phyloP scores from a whole-genome alignment of 148 eudicot genomes.

The Cornus suecica region DNA sequence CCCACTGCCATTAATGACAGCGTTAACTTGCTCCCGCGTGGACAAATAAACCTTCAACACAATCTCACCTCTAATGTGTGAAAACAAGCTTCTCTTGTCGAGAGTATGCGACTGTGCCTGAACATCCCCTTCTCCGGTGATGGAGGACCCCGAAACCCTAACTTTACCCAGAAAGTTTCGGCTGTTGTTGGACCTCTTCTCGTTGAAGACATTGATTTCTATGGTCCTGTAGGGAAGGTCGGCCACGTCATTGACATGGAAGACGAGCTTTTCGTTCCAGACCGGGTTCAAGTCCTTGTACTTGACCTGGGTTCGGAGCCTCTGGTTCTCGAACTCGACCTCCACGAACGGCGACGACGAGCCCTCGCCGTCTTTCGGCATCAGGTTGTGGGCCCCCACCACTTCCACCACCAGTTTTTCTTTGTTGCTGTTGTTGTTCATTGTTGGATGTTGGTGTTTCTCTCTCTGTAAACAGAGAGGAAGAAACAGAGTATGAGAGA shows the following conservation, averaged over 20 bases:
- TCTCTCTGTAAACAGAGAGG: slow-evolving; percentile 4
- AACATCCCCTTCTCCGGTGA: slow-evolving; percentile 59
- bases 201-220: slow-evolving; percentile 74
- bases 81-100: slow-evolving; percentile 76
- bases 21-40: slow-evolving; percentile 42
- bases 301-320: slow-evolving; percentile 62
- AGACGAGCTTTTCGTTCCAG: slow-evolving; percentile 88
- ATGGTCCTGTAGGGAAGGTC: slow-evolving; percentile 71
- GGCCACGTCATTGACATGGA: slow-evolving; percentile 51
- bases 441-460: too few species aligned
- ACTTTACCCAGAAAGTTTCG: slow-evolving; percentile 80
- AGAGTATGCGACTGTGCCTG: slow-evolving; percentile 56
- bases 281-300: slow-evolving; percentile 72
- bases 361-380: slow-evolving; percentile 96
- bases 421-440: slow-evolving; percentile 23
- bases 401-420: slow-evolving; percentile 90
- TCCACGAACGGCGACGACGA: slow-evolving; percentile 90
- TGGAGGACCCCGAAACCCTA: slow-evolving; percentile 59
- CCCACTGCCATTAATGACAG: slow-evolving; percentile 16
- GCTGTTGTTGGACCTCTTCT: slow-evolving; percentile 61
- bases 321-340: slow-evolving; percentile 71
- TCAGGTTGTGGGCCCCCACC: slow-evolving; percentile 79
- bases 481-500: not conserved
- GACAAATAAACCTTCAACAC: slow-evolving; percentile 67
- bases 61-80: slow-evolving; percentile 81